Base-by-base conservation (phyloP, 768 basidiomycete species). In the Gymnopilus junonius region DNA sequence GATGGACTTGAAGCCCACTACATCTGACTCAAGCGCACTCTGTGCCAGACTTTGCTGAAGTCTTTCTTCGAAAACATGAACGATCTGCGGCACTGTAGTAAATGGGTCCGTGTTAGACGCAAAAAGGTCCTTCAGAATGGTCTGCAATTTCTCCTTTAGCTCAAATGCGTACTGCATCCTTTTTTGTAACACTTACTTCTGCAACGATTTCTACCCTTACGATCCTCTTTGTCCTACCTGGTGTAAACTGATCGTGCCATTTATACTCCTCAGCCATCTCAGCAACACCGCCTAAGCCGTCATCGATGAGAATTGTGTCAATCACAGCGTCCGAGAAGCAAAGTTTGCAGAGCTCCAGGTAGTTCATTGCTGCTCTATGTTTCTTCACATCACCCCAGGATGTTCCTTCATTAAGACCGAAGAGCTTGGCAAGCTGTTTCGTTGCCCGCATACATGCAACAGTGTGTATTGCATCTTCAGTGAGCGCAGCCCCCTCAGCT, bases 1-100 rank as follows among this genome's bases (percentile, higher is more conserved):
- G 45, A 92, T 82, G 10, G 90, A 91, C 72, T 94, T 93, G 82
- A 92, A 91, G 1, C 83, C 86, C 1, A 77, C 90, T 10, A 92
- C 88, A 32, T 79, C 75, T 0, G 75, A 67, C 61, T 89, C 80
- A 4, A 39, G 59, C 2, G 85, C 86, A 58, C 71, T 69, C 0
- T 71, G 61, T 0, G 55, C 67, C 51, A 92, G 76, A 8, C 65
- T 71, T 7, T 71, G 66, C 15, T 66, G 69, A 51, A 92, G 74
- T 31, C 61, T 65, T 0, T 65, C 59, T 39, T 68, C 69, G 67
- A 89, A 82, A 7, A 64, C 50, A 4, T 66, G 54, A 10, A 78
- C 66, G 55, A 73, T 59, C n/a, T 40, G 59, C 7, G 32, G 23
- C 14, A 71, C 65, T n/a, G 67, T 53, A 17, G 64, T 59, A 23